Conservation (phyloP, 176 grass and related monocot species). For the Puccinellia tenuiflora region DNA sequence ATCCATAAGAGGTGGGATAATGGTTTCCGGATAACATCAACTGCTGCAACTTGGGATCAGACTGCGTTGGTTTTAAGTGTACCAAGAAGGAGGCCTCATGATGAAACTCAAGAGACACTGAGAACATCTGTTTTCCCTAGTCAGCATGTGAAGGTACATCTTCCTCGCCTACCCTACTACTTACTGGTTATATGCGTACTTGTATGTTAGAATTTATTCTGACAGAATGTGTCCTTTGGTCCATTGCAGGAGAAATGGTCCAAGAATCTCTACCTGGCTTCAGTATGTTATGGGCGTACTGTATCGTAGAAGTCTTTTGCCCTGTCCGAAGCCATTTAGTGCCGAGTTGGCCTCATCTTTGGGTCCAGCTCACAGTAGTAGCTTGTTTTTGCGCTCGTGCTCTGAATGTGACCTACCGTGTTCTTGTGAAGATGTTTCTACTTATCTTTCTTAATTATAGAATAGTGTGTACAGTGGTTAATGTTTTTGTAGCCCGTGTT, state of each 20-base stretch:
- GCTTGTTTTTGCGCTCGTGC: background rate
- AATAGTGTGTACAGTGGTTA: slow-evolving; percentile 36
- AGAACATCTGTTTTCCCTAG: slow-evolving; percentile 94
- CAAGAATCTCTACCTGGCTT: slow-evolving; percentile 87
- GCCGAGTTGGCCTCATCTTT: background rate
- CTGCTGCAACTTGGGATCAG: slow-evolving; percentile 87
- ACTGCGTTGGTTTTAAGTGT: slow-evolving; percentile 87
- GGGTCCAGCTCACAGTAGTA: background rate
- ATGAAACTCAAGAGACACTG: slow-evolving; percentile 95
- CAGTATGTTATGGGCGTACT: slow-evolving; percentile 92
- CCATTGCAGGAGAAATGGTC: slow-evolving; percentile 92
- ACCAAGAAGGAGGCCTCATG: slow-evolving; percentile 66
- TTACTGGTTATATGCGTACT: background rate
- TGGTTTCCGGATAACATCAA: slow-evolving; percentile 88
- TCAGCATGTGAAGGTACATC: slow-evolving; percentile 81
- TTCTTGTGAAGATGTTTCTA: slow-evolving; percentile 20
- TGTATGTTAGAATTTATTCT: background rate
- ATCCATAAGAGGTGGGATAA: slow-evolving; percentile 93
- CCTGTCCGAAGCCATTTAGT: background rate
- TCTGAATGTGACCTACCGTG: background rate
- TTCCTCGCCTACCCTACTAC: slow-evolving; percentile 3
- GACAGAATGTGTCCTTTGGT: slow-evolving; percentile 10
- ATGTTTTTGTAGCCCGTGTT: slow-evolving; percentile 27
- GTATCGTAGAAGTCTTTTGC: slow-evolving; percentile 61
- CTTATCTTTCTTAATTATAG: slow-evolving; percentile 33